These are phyloP conservation scores for Ambrosia trifida DNA, from an alignment of 129 eudicot species.

Conservation along the genomic window DNA sequence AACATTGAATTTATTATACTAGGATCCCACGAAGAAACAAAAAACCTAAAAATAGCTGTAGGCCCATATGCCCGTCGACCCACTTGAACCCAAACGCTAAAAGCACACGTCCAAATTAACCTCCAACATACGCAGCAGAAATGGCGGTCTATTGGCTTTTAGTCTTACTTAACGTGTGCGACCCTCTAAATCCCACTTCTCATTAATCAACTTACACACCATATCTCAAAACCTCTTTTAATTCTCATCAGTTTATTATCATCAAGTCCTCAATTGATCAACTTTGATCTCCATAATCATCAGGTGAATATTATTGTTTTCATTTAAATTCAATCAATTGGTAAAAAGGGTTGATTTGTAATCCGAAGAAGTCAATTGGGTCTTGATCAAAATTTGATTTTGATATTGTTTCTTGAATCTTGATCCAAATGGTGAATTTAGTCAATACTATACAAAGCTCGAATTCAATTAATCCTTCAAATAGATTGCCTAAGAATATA, in stretches of 20 bases:
- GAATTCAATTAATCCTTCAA: slow-evolving; percentile 31
- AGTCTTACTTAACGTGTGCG: slow-evolving; percentile 33
- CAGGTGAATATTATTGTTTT: slow-evolving; percentile 12
- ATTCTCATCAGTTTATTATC: slow-evolving; percentile 9
- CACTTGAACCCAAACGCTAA: background rate
- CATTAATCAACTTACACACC: background rate
- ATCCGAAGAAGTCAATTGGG: slow-evolving; percentile 17
- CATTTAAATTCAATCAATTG: background rate
- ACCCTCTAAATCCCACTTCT: slow-evolving; percentile 27
- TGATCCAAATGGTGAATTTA: slow-evolving; percentile 53
- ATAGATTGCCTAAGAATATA: slow-evolving; percentile 16
- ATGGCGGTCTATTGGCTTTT: slow-evolving; percentile 18
- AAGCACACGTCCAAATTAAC: slow-evolving; percentile 23
- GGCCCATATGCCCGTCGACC: background rate
- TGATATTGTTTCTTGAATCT: slow-evolving; percentile 24
- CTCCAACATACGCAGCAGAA: slow-evolving; percentile 26
- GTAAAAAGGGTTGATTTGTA: slow-evolving; percentile 37
- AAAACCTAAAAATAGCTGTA: too few species aligned
- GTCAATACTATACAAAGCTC: slow-evolving; percentile 24
- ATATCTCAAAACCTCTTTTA: slow-evolving; percentile 20
- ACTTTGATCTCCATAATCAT: slow-evolving; percentile 7
- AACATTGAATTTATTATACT: too few species aligned
- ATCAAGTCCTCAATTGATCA: background rate
- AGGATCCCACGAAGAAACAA: too few species aligned
- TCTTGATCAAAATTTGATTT: slow-evolving; percentile 13